Conservation (phyloP, 352 stramenopile species). For the Pythium apleroticum region DNA sequence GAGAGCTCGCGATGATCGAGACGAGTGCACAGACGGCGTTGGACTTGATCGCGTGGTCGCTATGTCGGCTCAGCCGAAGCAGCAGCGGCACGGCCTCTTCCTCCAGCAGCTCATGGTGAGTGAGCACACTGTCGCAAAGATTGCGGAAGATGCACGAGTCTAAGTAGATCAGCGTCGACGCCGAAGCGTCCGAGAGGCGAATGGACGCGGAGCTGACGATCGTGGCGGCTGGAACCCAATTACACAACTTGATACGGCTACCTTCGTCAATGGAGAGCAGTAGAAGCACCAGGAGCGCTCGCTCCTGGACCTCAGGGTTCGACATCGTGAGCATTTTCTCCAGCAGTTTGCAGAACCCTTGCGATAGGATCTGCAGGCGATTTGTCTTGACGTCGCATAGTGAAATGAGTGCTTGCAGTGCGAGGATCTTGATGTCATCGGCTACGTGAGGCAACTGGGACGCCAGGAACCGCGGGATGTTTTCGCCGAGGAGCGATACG, state of each 20-base stretch:
- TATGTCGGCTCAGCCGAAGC: constrained; percentile 56
- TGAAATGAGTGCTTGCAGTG: constrained; percentile 48
- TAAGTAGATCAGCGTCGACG: constrained; percentile 40
- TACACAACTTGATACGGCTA: constrained; percentile 67
- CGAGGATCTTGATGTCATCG: constrained; percentile 40
- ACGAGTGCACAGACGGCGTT: constrained; percentile 71
- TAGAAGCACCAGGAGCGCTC: constrained; percentile 49
- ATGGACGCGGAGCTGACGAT: constrained; percentile 32
- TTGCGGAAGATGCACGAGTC: constrained; percentile 75
- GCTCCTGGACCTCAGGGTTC: constrained; percentile 54
- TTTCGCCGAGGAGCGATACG: constrained; percentile 54
- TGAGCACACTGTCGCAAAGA: constrained; percentile 69
- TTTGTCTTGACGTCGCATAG: constrained; percentile 54
- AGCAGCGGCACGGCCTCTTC: constrained; percentile 50
- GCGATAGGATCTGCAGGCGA: constrained; percentile 47
- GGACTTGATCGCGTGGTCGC: constrained; percentile 50
- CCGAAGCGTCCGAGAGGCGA: neutral
- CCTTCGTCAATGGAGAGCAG: constrained; percentile 65
- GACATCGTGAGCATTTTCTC: constrained; percentile 39
- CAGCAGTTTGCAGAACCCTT: constrained; percentile 51
- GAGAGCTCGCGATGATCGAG: constrained; percentile 63
- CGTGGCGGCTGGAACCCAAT: constrained; percentile 51
- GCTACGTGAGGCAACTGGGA: constrained; percentile 44
- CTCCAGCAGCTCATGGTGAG: constrained; percentile 71
- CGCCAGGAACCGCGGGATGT: constrained; percentile 58